These are phyloP conservation scores for Vitis labrusca DNA, from an alignment of 164 flowering plant genomes.

Conservation along the genomic window DNA sequence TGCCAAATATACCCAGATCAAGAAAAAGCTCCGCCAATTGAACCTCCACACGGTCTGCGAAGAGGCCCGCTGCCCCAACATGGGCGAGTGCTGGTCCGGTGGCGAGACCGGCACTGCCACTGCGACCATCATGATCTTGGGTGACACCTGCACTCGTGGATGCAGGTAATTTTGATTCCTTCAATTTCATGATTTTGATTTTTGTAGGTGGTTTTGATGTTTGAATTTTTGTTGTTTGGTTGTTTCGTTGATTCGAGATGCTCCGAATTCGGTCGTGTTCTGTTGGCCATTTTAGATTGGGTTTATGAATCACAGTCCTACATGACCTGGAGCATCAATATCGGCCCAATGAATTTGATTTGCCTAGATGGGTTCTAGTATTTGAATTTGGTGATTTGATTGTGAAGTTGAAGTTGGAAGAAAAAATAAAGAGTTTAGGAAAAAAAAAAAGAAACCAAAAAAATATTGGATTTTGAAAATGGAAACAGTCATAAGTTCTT, in stretches of 20 bases:
- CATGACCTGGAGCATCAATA: too few relatives aligned
- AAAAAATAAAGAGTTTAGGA: too few relatives aligned
- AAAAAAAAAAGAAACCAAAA: too few relatives aligned
- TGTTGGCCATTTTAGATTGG: background rate
- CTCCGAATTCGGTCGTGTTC: background rate
- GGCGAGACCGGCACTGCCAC: slow-evolving; percentile 83
- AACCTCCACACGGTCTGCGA: slow-evolving; percentile 78
- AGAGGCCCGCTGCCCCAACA: slow-evolving; percentile 70
- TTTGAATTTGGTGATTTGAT: too few relatives aligned
- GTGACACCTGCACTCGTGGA: slow-evolving; percentile 82
- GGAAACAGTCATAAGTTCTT: too few relatives aligned
- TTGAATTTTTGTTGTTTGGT: background rate
- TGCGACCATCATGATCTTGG: slow-evolving; percentile 75
- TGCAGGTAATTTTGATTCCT: slow-evolving; percentile 32
- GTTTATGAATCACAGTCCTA: too few relatives aligned
- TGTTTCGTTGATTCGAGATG: background rate
- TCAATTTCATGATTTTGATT: background rate
- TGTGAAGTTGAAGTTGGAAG: too few relatives aligned
- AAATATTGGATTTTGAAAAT: too few relatives aligned
- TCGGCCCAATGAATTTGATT: too few relatives aligned
- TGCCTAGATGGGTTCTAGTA: too few relatives aligned
- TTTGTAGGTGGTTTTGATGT: background rate
- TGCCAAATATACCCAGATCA: slow-evolving; percentile 60
- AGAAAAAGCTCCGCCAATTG: slow-evolving; percentile 63
- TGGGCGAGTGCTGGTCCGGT: slow-evolving; percentile 83